phyloP scores from a whole-genome alignment of 345 rosid species.

The Citrus maxima region DNA sequence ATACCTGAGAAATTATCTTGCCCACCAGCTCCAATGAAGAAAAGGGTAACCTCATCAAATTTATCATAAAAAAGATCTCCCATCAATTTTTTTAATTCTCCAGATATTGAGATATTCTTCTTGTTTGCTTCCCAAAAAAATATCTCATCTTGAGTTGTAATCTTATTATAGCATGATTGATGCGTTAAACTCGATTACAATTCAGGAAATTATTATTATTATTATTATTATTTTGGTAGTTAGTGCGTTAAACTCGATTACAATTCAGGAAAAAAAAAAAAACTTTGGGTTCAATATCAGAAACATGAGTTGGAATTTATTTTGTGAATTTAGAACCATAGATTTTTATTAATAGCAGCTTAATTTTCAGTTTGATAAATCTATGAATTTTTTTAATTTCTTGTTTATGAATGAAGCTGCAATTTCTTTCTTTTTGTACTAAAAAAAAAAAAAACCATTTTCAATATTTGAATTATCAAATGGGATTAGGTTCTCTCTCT shows the following conservation, averaged over 20 bases:
- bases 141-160: not conserved
- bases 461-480: not conserved
- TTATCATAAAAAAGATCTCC: conserved; percentile 14
- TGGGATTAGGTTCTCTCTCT: not conserved
- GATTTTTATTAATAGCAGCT: too few relatives aligned
- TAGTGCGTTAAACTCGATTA: not conserved
- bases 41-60: conserved; percentile 16
- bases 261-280: too few relatives aligned
- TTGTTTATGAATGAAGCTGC: not conserved
- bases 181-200: not conserved
- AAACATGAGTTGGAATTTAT: not conserved
- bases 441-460: too few relatives aligned
- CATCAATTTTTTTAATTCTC: conserved; percentile 23
- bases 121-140: conserved; percentile 22
- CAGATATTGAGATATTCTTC: conserved; percentile 43
- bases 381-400: not conserved
- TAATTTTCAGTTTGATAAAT: not conserved
- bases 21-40: conserved; percentile 44
- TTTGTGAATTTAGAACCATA: not conserved
- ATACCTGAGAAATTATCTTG: conserved; percentile 26
- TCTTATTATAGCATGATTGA: not conserved
- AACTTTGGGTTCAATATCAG: not conserved
- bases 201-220: too few relatives aligned
- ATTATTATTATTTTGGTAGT: not conserved
- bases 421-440: too few relatives aligned